phyloP scores from a whole-genome alignment of 2,329 filamentous ascomycete genomes.

The Paecilomyces fulvus region DNA sequence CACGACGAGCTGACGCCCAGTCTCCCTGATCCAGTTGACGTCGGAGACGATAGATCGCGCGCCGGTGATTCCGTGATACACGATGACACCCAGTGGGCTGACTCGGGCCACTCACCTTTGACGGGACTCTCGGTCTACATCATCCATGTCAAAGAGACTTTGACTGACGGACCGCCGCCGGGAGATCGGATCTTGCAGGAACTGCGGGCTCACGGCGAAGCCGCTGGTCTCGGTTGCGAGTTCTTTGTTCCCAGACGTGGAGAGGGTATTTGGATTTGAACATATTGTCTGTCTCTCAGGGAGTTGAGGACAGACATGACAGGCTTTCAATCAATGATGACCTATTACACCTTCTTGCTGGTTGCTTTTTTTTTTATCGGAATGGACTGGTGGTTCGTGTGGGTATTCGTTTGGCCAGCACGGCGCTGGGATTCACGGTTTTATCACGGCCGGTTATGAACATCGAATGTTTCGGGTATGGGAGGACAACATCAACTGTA shows the following conservation, averaged over 20 bases:
- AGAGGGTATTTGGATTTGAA: conserved; percentile 42
- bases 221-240: conserved; percentile 63
- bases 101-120: conserved; percentile 42
- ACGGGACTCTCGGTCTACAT: conserved; percentile 71
- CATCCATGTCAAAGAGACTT: conserved; percentile 86
- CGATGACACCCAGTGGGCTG: conserved; percentile 8
- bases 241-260: conserved; percentile 66
- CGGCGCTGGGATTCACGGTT: no score
- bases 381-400: no score
- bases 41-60: conserved; percentile 4
- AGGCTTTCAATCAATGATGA: no score
- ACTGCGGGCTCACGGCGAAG: conserved; percentile 57
- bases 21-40: conserved; percentile 8
- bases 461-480: no score
- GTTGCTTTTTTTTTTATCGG: no score
- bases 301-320: neutral
- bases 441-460: no score
- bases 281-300: neutral
- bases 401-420: no score
- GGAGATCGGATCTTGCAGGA: conserved; percentile 62
- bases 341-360: no score
- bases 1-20: conserved; percentile 4
- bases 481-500: no score
- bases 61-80: conserved; percentile 1
- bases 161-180: conserved; percentile 60